Evolutionary conservation across 2,329 filamentous ascomycete genomes (phyloP).

Genomic region (Elsinoe arachidis): DNA sequence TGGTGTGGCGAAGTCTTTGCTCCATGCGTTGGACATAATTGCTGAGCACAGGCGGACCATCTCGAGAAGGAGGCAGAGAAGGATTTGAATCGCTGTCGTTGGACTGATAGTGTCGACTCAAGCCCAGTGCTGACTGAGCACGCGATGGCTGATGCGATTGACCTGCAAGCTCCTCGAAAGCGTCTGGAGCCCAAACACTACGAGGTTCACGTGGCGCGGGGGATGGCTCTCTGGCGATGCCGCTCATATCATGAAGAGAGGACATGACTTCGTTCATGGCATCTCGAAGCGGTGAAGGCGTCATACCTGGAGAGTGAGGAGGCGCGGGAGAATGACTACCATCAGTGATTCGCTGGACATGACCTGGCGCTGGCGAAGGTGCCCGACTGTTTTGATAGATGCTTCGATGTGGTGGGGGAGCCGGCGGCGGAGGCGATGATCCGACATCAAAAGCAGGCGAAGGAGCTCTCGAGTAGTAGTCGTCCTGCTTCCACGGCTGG

Average conservation of each 20-base stretch:
- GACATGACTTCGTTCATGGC: slow-evolving; percentile 99
- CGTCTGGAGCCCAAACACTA: slow-evolving; percentile 85
- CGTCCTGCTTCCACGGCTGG: slow-evolving; percentile 33
- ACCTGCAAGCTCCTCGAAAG: slow-evolving; percentile 56
- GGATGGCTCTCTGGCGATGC: slow-evolving; percentile 42
- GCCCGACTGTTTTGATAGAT: slow-evolving; percentile 43
- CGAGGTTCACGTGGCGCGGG: slow-evolving; percentile 44
- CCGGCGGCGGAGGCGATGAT: slow-evolving; percentile 70
- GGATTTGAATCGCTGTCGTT: slow-evolving; percentile 45
- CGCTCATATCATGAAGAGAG: slow-evolving; percentile 77
- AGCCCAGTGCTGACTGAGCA: slow-evolving; percentile 67
- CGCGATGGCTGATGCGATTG: slow-evolving; percentile 37
- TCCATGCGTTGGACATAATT: slow-evolving; percentile 94
- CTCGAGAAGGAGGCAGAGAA: slow-evolving; percentile 25
- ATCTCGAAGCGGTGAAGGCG: slow-evolving; percentile 82
- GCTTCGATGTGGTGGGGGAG: slow-evolving; percentile 69
- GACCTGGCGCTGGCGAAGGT: slow-evolving; percentile 35
- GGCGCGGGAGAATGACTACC: slow-evolving; percentile 53
- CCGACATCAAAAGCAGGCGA: slow-evolving; percentile 30
- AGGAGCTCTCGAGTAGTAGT: slow-evolving; percentile 17
- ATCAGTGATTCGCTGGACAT: slow-evolving; percentile 39
- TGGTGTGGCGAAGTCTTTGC: slow-evolving; percentile 63
- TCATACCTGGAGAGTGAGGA: slow-evolving; percentile 59
- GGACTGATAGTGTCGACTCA: slow-evolving; percentile 35
- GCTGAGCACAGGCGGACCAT: slow-evolving; percentile 61